A percentile compares a stretch with the other conserved stretches of the same genome.
These are phyloP conservation scores for Aspergillus aculeatinus DNA, from an alignment of 2,329 filamentous ascomycete species.

Conservation along the genomic window DNA sequence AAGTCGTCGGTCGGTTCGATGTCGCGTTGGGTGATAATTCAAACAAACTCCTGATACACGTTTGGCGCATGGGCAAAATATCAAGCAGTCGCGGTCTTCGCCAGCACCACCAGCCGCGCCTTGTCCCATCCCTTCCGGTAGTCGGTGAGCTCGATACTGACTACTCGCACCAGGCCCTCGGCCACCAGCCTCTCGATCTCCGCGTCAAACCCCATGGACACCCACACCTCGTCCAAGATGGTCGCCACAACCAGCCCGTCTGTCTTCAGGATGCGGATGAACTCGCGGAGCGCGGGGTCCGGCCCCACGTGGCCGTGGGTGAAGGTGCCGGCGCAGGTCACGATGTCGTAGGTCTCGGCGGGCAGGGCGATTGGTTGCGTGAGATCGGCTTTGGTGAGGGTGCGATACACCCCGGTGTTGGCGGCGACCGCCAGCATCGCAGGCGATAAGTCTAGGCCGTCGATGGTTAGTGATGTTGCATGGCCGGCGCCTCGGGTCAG, in stretches of 20 bases:
- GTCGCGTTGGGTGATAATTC: no score
- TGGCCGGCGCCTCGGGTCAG: constrained; percentile 45
- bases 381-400: constrained; percentile 49
- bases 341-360: constrained; percentile 50
- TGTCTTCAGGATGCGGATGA: constrained; percentile 50
- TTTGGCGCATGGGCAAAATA: no score
- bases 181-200: constrained; percentile 43
- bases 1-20: no score
- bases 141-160: constrained; percentile 28
- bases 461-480: constrained; percentile 31
- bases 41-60: no score
- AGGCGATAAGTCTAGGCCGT: constrained; percentile 54
- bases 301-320: constrained; percentile 58
- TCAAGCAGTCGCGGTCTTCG: constrained; percentile 15
- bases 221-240: constrained; percentile 53
- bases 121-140: constrained; percentile 34
- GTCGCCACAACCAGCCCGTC: constrained; percentile 54
- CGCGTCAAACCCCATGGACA: constrained; percentile 48
- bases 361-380: constrained; percentile 43
- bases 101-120: constrained; percentile 27
- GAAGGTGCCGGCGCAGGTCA: constrained; percentile 57
- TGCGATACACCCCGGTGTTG: constrained; percentile 50
- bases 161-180: constrained; percentile 37
- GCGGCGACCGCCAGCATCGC: constrained; percentile 56
- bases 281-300: constrained; percentile 48